Percentiles rank a stretch among this genome's conserved stretches.
These are phyloP conservation scores for Penicillium coffeae DNA, from an alignment of 495 filamentous ascomycete genomes.

Conservation along the genomic window DNA sequence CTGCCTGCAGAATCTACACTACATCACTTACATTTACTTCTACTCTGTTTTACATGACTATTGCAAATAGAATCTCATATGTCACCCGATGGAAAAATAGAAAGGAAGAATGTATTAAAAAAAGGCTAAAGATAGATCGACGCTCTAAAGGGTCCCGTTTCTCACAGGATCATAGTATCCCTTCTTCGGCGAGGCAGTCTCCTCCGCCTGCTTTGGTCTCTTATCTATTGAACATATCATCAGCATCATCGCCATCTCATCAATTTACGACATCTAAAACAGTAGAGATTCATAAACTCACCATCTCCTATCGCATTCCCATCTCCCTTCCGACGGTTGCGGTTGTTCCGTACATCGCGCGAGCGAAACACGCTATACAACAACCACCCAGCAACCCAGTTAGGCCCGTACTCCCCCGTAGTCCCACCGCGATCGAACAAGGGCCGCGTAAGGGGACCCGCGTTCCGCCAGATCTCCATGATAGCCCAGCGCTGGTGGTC, in stretches of 20 bases:
- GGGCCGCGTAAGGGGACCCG: constrained; percentile 30
- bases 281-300: neutral
- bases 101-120: neutral
- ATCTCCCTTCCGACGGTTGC: constrained; percentile 42
- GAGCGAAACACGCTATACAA: constrained; percentile 58
- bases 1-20: neutral
- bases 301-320: constrained; percentile 8
- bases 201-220: constrained; percentile 19
- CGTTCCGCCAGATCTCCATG: constrained; percentile 36
- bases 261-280: neutral
- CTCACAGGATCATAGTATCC: constrained; percentile 47
- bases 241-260: neutral
- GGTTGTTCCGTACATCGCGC: constrained; percentile 53
- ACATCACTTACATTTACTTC: neutral
- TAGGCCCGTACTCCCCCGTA: constrained; percentile 44
- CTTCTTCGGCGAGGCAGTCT: constrained; percentile 26
- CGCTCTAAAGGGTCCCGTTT: constrained; percentile 30
- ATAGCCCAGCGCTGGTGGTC: constrained; percentile 41
- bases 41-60: neutral
- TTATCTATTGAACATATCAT: constrained; percentile 16
- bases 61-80: neutral
- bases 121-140: neutral
- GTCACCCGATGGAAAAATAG: neutral
- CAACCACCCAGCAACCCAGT: constrained; percentile 57
- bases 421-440: constrained; percentile 39